These are phyloP conservation scores for Cenococcum geophilum DNA, from an alignment of 495 filamentous ascomycete species.

Conservation along the genomic window DNA sequence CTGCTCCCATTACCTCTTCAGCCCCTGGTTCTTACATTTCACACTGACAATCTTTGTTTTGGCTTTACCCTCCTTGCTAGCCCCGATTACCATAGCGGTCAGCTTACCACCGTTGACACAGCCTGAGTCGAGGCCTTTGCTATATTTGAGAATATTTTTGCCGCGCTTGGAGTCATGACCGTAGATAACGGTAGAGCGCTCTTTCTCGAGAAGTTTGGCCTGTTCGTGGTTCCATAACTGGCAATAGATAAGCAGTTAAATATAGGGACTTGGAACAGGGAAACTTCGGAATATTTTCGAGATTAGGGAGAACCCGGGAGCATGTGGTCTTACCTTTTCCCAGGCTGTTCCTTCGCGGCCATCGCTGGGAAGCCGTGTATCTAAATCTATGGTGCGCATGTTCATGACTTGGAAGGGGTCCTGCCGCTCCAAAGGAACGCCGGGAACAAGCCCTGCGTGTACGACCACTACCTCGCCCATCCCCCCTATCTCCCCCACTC, in stretches of 20 bases:
- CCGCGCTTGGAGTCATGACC: conserved; percentile 77
- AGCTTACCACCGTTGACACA: conserved; percentile 69
- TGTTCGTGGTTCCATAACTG: conserved; percentile 57
- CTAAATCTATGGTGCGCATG: conserved; percentile 71
- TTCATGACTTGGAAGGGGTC: conserved; percentile 82
- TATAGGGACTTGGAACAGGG: neutral
- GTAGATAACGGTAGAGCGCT: conserved; percentile 61
- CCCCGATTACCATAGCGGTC: conserved; percentile 68
- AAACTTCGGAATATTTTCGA: too few relatives aligned
- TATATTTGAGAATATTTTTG: conserved; percentile 60
- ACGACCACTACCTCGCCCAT: conserved; percentile 64
- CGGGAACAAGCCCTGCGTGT: conserved; percentile 78
- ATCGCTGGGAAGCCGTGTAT: conserved; percentile 56
- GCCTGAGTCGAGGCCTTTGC: conserved; percentile 77
- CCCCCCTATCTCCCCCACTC: conserved; percentile 52
- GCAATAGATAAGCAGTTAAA: neutral
- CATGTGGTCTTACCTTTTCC: conserved; percentile 51
- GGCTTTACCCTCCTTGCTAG: conserved; percentile 23
- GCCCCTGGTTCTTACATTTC: conserved; percentile 23
- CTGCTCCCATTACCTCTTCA: conserved; percentile 5
- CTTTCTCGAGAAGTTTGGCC: conserved; percentile 31
- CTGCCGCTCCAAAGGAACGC: conserved; percentile 61
- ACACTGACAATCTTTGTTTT: conserved; percentile 23
- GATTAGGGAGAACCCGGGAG: neutral
- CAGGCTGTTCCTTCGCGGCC: conserved; percentile 55